Conservation (phyloP, 345 rosid species). For the Capsella bursapastoris region DNA sequence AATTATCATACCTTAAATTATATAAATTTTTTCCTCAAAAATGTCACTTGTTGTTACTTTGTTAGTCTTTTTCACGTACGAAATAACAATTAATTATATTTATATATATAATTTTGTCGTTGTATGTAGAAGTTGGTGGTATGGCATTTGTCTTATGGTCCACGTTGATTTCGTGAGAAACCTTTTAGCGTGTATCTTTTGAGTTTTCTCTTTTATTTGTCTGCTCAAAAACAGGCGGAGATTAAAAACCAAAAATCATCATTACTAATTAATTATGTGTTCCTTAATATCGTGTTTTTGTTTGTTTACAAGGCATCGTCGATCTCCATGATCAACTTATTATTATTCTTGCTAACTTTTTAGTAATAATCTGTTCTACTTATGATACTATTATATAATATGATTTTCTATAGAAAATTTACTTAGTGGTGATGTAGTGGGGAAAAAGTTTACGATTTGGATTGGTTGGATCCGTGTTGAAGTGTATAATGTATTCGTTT, state of each 20-base stretch:
- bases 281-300: slow-evolving; percentile 19
- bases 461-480: not conserved
- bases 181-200: slow-evolving; percentile 38
- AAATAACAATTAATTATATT: not conserved
- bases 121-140: slow-evolving; percentile 30
- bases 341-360: slow-evolving; percentile 18
- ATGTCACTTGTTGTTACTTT: slow-evolving; percentile 29
- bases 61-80: slow-evolving; percentile 12
- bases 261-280: slow-evolving; percentile 20
- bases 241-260: not conserved
- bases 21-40: not conserved
- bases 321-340: not conserved
- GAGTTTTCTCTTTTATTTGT: slow-evolving; percentile 20
- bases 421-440: not conserved
- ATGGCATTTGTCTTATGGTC: slow-evolving; percentile 30
- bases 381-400: not conserved
- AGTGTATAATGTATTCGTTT: no score
- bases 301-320: slow-evolving; percentile 28
- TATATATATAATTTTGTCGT: slow-evolving; percentile 24
- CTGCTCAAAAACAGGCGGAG: slow-evolving; percentile 17
- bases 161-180: slow-evolving; percentile 41
- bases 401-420: not conserved
- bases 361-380: slow-evolving; percentile 14
- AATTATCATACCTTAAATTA: not conserved
- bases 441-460: slow-evolving; percentile 8